A percentile compares a stretch with the other conserved stretches of the same genome.
Evolutionary conservation across 192 early-diverging fungal species (phyloP).

Genomic region (Glomus cerebriforme): DNA sequence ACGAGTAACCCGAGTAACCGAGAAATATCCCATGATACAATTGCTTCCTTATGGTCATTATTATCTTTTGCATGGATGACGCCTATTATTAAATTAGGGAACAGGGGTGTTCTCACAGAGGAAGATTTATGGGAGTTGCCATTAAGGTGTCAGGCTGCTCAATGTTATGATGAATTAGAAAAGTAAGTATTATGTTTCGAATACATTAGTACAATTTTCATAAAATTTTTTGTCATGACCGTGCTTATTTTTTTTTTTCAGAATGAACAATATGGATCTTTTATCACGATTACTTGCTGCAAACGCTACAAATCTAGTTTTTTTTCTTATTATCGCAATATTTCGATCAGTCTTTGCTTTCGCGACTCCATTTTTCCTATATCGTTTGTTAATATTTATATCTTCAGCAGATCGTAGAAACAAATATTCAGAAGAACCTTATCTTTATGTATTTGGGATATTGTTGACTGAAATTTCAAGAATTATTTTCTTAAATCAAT

Average conservation of each 20-base stretch:
- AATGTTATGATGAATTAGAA: slow-evolving; percentile 31
- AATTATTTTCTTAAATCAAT: slow-evolving; percentile 47
- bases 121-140: slow-evolving; percentile 40
- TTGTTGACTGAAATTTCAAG: slow-evolving; percentile 44
- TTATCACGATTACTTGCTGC: slow-evolving; percentile 18
- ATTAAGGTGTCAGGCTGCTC: slow-evolving; percentile 28
- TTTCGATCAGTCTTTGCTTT: slow-evolving; percentile 45
- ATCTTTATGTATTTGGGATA: slow-evolving; percentile 52
- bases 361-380: slow-evolving; percentile 52
- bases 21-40: slow-evolving; percentile 35
- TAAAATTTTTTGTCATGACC: background rate
- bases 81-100: slow-evolving; percentile 40
- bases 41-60: slow-evolving; percentile 33
- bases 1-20: slow-evolving; percentile 13
- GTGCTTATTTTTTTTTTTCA: background rate
- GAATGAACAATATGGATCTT: slow-evolving; percentile 21
- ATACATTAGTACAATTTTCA: background rate
- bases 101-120: slow-evolving; percentile 35
- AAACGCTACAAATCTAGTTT: slow-evolving; percentile 21
- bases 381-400: slow-evolving; percentile 48
- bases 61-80: slow-evolving; percentile 39
- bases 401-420: slow-evolving; percentile 21
- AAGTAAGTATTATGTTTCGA: background rate
- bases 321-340: slow-evolving; percentile 32
- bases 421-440: slow-evolving; percentile 44